Base-by-base conservation (phyloP, 257 asterid species). In the Solanum arcanum region DNA sequence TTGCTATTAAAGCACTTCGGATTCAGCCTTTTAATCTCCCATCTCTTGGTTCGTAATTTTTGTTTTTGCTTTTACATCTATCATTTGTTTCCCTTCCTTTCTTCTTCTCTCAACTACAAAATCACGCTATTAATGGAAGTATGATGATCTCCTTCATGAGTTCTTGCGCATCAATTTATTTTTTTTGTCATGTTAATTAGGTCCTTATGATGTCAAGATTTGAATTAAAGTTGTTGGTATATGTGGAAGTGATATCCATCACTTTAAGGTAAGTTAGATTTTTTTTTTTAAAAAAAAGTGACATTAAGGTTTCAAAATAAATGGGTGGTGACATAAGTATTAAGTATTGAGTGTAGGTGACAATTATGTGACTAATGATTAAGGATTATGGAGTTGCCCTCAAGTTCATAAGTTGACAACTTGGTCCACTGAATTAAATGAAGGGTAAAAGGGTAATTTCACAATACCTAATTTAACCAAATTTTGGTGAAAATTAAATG, bases 161-260 rank as follows among this genome's bases (percentile, higher is more conserved):
- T 68, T 13, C 39, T 27, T 27, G 75, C 3, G 11, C 39, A 27
- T 68, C 75, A 68, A 66, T 59, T 83, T 25, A 60, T 59, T 60
- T 39, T 35, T 35, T 14, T 76, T 76, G n/a, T 49, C 21, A 49
- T 69, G 74, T 84, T 46, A 46, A 59, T 44, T 76, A 95, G 98
- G 99, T 20, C 94, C 98, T 49, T 94, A 90, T 70, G 98, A 96
- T 91, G 98, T 94, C 87, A 94, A 94, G 90, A 92, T 96, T 89
- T 90, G 96, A 81, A 94, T 96, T 92, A 95, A 94, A 91, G 98
- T 98, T 89, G 98, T 96, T 78, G 99, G 99, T 41, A 96, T 96
- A 56, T 96, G 98, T 89, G 98, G 99, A 86, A 96, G 99, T 90
- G 99, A 96, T 93, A 97, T 96, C 90, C 98, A 95, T 90, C 92